Base-by-base conservation (phyloP, 768 basidiomycete species). In the Coprinopsis sp. region DNA sequence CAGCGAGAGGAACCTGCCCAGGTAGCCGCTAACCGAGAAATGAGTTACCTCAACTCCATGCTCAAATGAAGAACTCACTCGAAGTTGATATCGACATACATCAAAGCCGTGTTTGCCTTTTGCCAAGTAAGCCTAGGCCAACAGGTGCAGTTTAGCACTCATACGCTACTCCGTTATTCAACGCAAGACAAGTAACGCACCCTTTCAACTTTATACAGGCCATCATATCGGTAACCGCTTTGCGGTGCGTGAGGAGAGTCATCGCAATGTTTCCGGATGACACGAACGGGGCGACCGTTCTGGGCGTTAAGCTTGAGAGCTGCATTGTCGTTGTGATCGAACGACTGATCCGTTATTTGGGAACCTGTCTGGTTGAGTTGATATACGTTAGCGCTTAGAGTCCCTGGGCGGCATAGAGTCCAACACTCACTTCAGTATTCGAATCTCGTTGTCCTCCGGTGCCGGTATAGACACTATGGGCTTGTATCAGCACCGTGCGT, bases 391-490 rank as follows among this genome's bases (percentile, higher is more conserved):
- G 27, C 28, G 30, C 7, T 51, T 54, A 64, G 65, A 22, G 29
- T 41, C 27, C n/a, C n/a, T n/a, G 22, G 13, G 16, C 42, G 4
- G 23, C 18, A 51, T 5, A 44, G 39, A 34, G 4, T 24, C 18
- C 19, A 14, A 21, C 41, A 31, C 37, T 30, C 37, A 34, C 37
- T 14, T 10, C 13, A 33, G n/a, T n/a, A 24, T 18, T 44, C 16
- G 30, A 47, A 37, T 34, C 29, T 13, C 12, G 27, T 12, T 23
- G n/a, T 24, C 39, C 28, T 69, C 72, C 70, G 45, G 69, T 64
- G 12, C 72, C 72, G 25, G 71, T 71, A 47, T 73, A 72, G 16
- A 55, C 46, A 19, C 71, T 73, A 18, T 5, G 37, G 21, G 16
- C 14, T 25, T 4, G 31, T 7, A 36, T n/a, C 22, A 18, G 41